Conservation (phyloP, 768 basidiomycete genomes). For the Kwoniella mangroviensis region DNA sequence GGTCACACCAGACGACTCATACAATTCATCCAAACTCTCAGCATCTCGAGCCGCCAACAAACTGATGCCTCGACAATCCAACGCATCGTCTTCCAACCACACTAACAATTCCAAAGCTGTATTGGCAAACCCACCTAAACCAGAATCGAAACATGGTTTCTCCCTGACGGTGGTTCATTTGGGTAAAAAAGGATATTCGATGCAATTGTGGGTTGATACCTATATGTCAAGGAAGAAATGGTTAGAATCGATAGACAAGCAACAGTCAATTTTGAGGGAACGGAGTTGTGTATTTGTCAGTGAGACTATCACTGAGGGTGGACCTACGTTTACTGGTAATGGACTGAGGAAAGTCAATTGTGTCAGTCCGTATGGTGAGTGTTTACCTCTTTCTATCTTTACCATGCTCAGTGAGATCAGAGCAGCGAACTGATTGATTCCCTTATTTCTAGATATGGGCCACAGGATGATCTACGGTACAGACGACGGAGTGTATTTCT, state of each 20-base stretch:
- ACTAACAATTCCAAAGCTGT: constrained; percentile 34
- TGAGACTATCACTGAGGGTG: constrained; percentile 75
- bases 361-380: constrained; percentile 84
- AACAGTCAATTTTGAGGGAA: constrained; percentile 82
- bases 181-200: constrained; percentile 86
- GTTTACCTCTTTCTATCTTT: not conserved
- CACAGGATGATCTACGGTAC: constrained; percentile 92
- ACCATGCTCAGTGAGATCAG: not conserved
- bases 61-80: constrained; percentile 43
- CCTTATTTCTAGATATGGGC: constrained; percentile 69
- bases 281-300: constrained; percentile 86
- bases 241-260: constrained; percentile 87
- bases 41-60: constrained; percentile 33
- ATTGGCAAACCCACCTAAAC: constrained; percentile 48
- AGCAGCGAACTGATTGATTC: too few species aligned
- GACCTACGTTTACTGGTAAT: constrained; percentile 66
- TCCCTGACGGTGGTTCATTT: constrained; percentile 92
- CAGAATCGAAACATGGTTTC: constrained; percentile 76
- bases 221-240: constrained; percentile 86
- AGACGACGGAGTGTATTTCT: constrained; percentile 94
- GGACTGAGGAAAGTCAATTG: constrained; percentile 88
- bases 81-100: constrained; percentile 24
- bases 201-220: constrained; percentile 89
- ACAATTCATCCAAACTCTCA: constrained; percentile 59
- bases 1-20: constrained; percentile 73